Evolutionary conservation across 306 rosid genomes (phyloP).

Genomic region (Vigna reflexopilosa): DNA sequence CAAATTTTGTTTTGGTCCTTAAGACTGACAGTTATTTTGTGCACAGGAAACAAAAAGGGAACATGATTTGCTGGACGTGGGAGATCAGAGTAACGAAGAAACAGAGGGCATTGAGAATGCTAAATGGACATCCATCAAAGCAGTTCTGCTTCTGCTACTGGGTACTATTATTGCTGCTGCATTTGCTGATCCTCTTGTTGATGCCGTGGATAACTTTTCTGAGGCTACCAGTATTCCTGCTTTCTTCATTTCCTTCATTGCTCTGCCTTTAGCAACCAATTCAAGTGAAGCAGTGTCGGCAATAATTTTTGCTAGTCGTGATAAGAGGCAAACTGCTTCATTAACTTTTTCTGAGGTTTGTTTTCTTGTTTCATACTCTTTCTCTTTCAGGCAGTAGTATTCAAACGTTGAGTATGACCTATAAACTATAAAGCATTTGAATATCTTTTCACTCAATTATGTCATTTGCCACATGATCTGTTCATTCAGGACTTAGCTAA

Average conservation of each 20-base stretch:
- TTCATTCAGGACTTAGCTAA: neutral
- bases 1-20: neutral
- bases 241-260: slow-evolving; percentile 92
- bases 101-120: slow-evolving; percentile 52
- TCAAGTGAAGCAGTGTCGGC: slow-evolving; percentile 95
- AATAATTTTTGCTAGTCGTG: slow-evolving; percentile 85
- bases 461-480: neutral
- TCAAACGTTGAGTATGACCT: slow-evolving; percentile 5
- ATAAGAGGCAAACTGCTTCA: slow-evolving; percentile 80
- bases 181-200: slow-evolving; percentile 91
- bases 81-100: slow-evolving; percentile 56
- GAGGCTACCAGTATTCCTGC: slow-evolving; percentile 89
- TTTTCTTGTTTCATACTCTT: slow-evolving; percentile 26
- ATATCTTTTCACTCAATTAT: neutral
- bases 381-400: slow-evolving; percentile 28
- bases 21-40: slow-evolving; percentile 39
- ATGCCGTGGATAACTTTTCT: slow-evolving; percentile 86
- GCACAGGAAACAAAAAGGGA: slow-evolving; percentile 77
- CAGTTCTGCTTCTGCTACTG: slow-evolving; percentile 62
- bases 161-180: slow-evolving; percentile 86
- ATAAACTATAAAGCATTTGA: slow-evolving; percentile 8
- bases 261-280: slow-evolving; percentile 86
- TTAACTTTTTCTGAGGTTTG: slow-evolving; percentile 95
- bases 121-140: slow-evolving; percentile 60
- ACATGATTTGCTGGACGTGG: slow-evolving; percentile 66